Evolutionary conservation across 129 eudicot species (phyloP).

Genomic region (Ambrosia artemisiifolia): DNA sequence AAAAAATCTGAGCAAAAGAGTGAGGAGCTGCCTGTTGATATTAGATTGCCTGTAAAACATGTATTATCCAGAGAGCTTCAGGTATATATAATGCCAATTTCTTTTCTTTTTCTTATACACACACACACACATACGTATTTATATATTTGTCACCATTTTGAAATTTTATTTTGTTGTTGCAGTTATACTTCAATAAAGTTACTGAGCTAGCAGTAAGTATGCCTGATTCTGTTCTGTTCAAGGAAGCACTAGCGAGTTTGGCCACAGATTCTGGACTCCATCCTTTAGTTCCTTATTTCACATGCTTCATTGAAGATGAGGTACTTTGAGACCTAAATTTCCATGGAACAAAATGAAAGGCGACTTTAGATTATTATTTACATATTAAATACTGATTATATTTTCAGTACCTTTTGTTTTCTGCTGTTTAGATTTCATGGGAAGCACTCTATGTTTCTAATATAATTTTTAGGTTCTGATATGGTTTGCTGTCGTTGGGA

Average conservation of each 20-base stretch:
- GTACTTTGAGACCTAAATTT: slow-evolving; percentile 25
- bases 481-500: too few species aligned
- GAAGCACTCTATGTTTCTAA: too few species aligned
- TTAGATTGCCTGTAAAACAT: slow-evolving; percentile 66
- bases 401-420: too few species aligned
- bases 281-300: slow-evolving; percentile 69
- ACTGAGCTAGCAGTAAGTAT: slow-evolving; percentile 58
- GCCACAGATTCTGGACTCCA: slow-evolving; percentile 75
- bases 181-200: slow-evolving; percentile 60
- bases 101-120: neutral
- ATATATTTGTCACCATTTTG: neutral
- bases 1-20: slow-evolving; percentile 49
- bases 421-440: too few species aligned
- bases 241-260: slow-evolving; percentile 65
- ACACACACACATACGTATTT: too few species aligned
- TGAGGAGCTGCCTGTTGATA: slow-evolving; percentile 55
- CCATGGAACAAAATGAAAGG: slow-evolving; percentile 9
- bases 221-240: slow-evolving; percentile 56
- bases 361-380: neutral
- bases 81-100: slow-evolving; percentile 30
- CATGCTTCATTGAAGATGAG: slow-evolving; percentile 71
- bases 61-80: slow-evolving; percentile 82
- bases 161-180: slow-evolving; percentile 24
- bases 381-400: neutral
- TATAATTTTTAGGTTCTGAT: too few species aligned